Base-by-base conservation (phyloP, 225 moss, liverwort and hornwort species). In the Climacium dendroides region DNA sequence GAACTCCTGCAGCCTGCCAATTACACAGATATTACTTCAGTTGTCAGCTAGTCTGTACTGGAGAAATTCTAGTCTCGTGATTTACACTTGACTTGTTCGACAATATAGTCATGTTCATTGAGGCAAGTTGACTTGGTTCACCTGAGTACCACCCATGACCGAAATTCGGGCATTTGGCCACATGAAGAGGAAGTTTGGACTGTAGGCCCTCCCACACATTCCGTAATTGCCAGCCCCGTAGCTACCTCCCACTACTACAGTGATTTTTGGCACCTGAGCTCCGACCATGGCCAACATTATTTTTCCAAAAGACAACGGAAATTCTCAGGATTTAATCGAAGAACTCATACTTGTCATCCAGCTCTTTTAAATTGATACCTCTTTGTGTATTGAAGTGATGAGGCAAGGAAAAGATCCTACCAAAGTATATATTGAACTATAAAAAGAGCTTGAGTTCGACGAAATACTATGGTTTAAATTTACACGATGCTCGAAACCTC, bases 121-220 rank as follows among this genome's bases (percentile, higher is more conserved):
- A 47, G 63, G 35, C 65, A 81, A 82, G 43, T 54, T 82, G 61
- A 78, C 19, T 26, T 73, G 30, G 37, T 90, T 88, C 84, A 99
- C 98, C 97, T 99, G 99, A 83, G 97, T 86, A 81, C 99, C 99
- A 82, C 99, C 99, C 99, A 99, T 99, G 82, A 99, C 97, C 84
- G 99, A 97, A 84, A 99, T 99, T 90, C 96, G 96, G 88, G 99
- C 95, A 90, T 97, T 99, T 78, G 99, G 99, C 99, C 99, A 99
- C 89, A 97, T 93, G 87, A 99, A 99, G 62, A 99, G 96, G 89
- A 99, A 99, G 82, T 97, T 95, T 29, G 99, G 99, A 90, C 96
- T 97, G 76, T 95, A 99, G 45, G 99, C 99, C 82, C 99, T 96
- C 43, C 99, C 99, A 88, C 99, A 99, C 99, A 97, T 99, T 83